Percentiles rank a stretch among this genome's conserved stretches.
phyloP scores from a whole-genome alignment of 257 asterid genomes.

The Solanum sejunctum region DNA sequence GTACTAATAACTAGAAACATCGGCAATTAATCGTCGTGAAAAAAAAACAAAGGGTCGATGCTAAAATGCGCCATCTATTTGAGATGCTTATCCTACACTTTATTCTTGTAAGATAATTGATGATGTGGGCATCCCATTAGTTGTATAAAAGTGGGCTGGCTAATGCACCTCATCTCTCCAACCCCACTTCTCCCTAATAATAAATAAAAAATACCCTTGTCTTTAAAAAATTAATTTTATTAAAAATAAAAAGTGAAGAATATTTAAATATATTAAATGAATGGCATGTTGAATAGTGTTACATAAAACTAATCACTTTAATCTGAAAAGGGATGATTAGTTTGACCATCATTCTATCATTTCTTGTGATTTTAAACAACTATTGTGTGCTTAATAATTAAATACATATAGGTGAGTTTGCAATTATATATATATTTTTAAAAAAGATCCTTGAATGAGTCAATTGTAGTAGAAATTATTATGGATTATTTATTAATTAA shows the following conservation, averaged over 20 bases:
- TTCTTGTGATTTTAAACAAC: background rate
- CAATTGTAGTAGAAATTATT: background rate
- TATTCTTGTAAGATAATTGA: constrained; percentile 1
- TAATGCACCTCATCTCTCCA: background rate
- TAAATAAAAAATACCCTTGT: background rate
- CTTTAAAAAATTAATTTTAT: background rate
- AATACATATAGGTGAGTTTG: background rate
- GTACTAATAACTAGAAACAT: background rate
- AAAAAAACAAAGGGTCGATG: background rate
- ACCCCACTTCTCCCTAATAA: background rate
- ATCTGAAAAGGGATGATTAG: background rate
- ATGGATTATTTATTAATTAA: background rate
- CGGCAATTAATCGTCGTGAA: background rate
- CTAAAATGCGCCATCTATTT: constrained; percentile 1
- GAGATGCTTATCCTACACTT: constrained; percentile 7
- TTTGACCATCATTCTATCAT: background rate
- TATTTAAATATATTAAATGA: background rate
- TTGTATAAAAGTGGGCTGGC: background rate
- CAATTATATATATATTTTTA: too few species aligned
- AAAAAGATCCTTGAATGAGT: background rate
- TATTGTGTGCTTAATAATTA: background rate
- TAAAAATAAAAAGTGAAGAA: background rate
- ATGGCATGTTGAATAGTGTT: background rate
- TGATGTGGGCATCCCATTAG: constrained; percentile 5
- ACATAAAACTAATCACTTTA: background rate